Evolutionary conservation across 345 rosid species (phyloP).

Genomic region (Salix viminalis): DNA sequence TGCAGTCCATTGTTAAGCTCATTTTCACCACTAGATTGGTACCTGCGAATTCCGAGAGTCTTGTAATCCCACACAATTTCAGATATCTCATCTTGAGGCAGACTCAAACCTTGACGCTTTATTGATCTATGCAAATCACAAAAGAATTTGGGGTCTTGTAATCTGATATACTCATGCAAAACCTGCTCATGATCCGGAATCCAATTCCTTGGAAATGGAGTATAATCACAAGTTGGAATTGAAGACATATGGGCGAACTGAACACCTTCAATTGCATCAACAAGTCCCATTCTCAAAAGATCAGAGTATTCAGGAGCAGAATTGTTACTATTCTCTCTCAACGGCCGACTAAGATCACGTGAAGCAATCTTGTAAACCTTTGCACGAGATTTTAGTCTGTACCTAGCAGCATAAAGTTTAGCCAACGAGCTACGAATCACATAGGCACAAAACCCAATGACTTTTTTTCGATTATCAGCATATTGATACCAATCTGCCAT

Average conservation of each 20-base stretch:
- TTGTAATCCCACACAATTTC: slow-evolving; percentile 82
- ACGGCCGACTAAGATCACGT: slow-evolving; percentile 75
- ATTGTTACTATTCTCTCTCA: slow-evolving; percentile 75
- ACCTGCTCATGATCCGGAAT: slow-evolving; percentile 76
- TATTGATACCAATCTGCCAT: slow-evolving; percentile 96
- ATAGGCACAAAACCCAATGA: slow-evolving; percentile 93
- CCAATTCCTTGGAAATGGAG: slow-evolving; percentile 89
- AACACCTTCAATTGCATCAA: slow-evolving; percentile 89
- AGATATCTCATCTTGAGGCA: slow-evolving; percentile 90
- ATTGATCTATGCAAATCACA: slow-evolving; percentile 62
- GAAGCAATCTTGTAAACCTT: slow-evolving; percentile 83
- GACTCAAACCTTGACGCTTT: slow-evolving; percentile 50
- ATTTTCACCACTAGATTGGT: slow-evolving; percentile 8
- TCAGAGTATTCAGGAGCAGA: slow-evolving; percentile 93
- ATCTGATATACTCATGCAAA: slow-evolving; percentile 66
- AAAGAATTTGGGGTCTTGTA: slow-evolving; percentile 83
- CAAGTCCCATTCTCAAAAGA: slow-evolving; percentile 94
- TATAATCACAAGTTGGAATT: slow-evolving; percentile 92
- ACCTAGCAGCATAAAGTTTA: slow-evolving; percentile 93
- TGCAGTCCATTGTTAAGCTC: not conserved
- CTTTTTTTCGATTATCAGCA: slow-evolving; percentile 91
- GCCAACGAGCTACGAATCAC: slow-evolving; percentile 92
- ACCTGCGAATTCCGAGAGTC: slow-evolving; percentile 66
- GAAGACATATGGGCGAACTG: slow-evolving; percentile 86
- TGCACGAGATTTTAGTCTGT: slow-evolving; percentile 91